Evolutionary conservation across 345 rosid species (phyloP).

Genomic region (Reutealis trisperma): DNA sequence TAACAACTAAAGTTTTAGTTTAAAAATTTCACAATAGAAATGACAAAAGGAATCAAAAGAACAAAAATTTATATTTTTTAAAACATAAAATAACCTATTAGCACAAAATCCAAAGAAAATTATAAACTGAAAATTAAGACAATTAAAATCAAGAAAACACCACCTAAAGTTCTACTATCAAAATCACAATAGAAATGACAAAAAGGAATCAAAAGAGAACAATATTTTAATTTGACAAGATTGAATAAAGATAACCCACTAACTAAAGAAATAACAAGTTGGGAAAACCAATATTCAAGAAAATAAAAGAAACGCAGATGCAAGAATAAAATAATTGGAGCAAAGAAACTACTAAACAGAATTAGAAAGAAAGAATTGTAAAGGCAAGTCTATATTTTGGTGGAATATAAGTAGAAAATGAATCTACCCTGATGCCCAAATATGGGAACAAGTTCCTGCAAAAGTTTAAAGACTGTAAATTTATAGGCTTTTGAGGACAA

Average conservation of each 20-base stretch:
- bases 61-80: background rate
- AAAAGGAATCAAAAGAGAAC: background rate
- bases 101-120: too few relatives aligned
- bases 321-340: background rate
- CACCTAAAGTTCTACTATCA: background rate
- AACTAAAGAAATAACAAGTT: background rate
- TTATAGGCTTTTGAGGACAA: background rate
- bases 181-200: background rate
- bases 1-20: background rate
- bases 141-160: background rate
- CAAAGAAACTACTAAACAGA: background rate
- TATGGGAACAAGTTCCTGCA: background rate
- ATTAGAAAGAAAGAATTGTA: background rate
- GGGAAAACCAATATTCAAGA: background rate
- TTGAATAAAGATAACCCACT: background rate
- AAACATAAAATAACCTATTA: too few relatives aligned
- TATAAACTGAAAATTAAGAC: too few relatives aligned
- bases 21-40: background rate
- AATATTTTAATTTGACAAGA: background rate
- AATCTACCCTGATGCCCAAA: slow-evolving; percentile 16
- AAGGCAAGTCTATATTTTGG: background rate
- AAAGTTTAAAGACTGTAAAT: background rate
- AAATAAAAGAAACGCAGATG: background rate
- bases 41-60: background rate
- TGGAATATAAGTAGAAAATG: background rate